Percentiles rank a stretch among this genome's conserved stretches.
phyloP scores from a whole-genome alignment of 129 eudicot species.

The Saussurea involucrata region DNA sequence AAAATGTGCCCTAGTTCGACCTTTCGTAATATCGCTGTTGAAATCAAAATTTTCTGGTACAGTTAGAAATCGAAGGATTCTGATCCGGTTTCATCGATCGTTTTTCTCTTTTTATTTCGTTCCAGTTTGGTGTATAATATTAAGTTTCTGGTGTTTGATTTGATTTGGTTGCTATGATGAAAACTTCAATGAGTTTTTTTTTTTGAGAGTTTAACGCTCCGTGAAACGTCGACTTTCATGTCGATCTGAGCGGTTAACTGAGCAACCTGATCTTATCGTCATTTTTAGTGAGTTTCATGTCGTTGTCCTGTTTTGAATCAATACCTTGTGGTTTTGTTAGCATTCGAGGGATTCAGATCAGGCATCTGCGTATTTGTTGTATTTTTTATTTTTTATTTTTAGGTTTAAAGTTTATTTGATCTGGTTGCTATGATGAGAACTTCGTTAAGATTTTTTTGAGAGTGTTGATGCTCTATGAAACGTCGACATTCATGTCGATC shows the following conservation, averaged over 20 bases:
- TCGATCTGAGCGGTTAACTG: slow-evolving; percentile 41
- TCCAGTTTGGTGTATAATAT: neutral
- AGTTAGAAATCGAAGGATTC: neutral
- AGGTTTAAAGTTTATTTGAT: neutral
- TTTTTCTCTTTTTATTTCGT: neutral
- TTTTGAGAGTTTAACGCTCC: slow-evolving; percentile 24
- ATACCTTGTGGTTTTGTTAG: neutral
- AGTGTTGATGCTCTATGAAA: slow-evolving; percentile 27
- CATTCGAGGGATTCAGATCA: neutral
- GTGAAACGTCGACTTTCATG: slow-evolving; percentile 27
- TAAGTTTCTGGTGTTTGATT: neutral
- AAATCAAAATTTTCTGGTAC: neutral
- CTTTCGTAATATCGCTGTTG: neutral
- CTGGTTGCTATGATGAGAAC: slow-evolving; percentile 22
- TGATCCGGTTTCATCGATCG: neutral
- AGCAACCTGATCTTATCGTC: slow-evolving; percentile 11
- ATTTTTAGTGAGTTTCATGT: too few relatives aligned
- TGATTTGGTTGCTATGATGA: slow-evolving; percentile 29
- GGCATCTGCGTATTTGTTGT: neutral
- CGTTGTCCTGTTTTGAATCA: neutral
- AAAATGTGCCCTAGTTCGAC: slow-evolving; percentile 8
- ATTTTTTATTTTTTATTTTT: too few relatives aligned
- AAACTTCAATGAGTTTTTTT: neutral
- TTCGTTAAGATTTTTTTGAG: slow-evolving; percentile 11
- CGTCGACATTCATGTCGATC: slow-evolving; percentile 29